These are phyloP conservation scores for Saprolegnia diclina DNA, from an alignment of 352 stramenopile genomes.

Conservation along the genomic window DNA sequence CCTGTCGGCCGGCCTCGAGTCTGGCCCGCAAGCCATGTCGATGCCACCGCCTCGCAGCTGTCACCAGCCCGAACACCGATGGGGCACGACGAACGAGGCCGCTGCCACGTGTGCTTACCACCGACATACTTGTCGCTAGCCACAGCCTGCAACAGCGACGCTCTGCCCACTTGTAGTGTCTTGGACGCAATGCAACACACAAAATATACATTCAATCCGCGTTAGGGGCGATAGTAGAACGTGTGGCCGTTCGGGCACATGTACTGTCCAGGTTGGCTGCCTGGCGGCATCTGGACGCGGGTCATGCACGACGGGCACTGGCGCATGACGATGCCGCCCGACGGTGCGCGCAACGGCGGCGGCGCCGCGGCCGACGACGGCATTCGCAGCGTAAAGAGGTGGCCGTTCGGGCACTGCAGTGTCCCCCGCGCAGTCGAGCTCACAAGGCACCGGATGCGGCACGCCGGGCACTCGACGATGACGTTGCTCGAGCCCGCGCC, in stretches of 20 bases:
- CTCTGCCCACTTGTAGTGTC: too few species aligned
- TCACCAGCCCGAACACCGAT: too few species aligned
- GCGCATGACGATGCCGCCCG: conserved; percentile 60
- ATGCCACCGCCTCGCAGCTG: too few species aligned
- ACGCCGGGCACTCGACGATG: conserved; percentile 67
- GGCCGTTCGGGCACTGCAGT: conserved; percentile 67
- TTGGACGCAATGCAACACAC: not conserved
- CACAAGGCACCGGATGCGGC: conserved; percentile 69
- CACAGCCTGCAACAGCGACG: too few species aligned
- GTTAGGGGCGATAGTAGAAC: conserved; percentile 76
- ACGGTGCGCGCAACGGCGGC: conserved; percentile 28
- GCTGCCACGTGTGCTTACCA: too few species aligned
- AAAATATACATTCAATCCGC: not conserved
- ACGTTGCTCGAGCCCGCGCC: conserved; percentile 59
- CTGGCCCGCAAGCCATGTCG: too few species aligned
- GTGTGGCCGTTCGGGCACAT: conserved; percentile 85
- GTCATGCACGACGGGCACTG: conserved; percentile 84
- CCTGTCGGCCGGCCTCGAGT: too few species aligned
- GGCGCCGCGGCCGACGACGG: conserved; percentile 29
- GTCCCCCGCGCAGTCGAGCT: conserved; percentile 62
- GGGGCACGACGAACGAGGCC: too few species aligned
- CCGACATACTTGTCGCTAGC: too few species aligned
- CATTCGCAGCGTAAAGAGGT: conserved; percentile 71
- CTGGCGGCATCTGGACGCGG: conserved; percentile 80
- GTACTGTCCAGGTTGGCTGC: conserved; percentile 79